phyloP scores from a whole-genome alignment of 768 basidiomycete genomes.

The Serendipita sp. region DNA sequence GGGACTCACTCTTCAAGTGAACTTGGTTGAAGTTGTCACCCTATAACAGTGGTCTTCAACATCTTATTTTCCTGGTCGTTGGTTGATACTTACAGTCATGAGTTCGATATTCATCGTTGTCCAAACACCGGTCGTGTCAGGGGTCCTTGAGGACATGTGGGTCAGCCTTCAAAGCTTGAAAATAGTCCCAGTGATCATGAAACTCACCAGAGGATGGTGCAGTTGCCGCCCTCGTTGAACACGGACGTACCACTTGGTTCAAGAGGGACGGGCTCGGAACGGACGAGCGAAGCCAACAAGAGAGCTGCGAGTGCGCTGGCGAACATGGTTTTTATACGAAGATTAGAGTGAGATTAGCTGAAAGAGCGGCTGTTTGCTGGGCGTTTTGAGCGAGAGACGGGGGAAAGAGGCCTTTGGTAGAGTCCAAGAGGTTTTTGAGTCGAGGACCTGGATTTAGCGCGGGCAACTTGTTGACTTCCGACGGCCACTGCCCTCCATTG shows the following conservation, averaged over 20 bases:
- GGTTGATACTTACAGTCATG: constrained; percentile 43
- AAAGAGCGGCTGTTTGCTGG: background rate
- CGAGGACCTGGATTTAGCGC: background rate
- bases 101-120: constrained; percentile 57
- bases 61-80: too few relatives aligned
- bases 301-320: constrained; percentile 7
- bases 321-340: background rate
- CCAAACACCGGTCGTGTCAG: constrained; percentile 36
- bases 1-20: constrained; percentile 29
- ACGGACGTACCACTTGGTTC: constrained; percentile 42
- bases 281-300: constrained; percentile 7
- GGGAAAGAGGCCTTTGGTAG: background rate
- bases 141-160: background rate
- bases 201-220: constrained; percentile 37
- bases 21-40: constrained; percentile 44
- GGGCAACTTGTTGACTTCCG: background rate
- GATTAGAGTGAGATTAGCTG: background rate
- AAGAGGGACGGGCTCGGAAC: constrained; percentile 34
- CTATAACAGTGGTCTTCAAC: too few relatives aligned
- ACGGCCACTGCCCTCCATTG: background rate
- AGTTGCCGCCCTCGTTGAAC: constrained; percentile 41
- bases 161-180: constrained; percentile 7
- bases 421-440: background rate
- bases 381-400: background rate
- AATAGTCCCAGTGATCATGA: background rate